Evolutionary conservation across 2,329 filamentous ascomycete species (phyloP).

Genomic region (Sordariomycetes sp.): DNA sequence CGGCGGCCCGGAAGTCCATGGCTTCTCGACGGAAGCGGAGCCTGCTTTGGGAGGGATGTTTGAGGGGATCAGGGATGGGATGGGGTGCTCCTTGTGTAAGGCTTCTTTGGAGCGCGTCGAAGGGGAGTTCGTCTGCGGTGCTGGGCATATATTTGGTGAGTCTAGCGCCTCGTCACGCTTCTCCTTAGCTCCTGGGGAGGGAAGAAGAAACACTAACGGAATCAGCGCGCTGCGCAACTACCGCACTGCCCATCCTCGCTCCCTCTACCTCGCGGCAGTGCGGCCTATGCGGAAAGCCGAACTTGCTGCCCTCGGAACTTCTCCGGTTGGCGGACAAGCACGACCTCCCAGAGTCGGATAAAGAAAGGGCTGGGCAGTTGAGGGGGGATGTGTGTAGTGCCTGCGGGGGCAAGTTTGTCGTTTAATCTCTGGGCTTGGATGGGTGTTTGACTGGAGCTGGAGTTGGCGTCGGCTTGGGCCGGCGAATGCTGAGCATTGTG

Average conservation of each 20-base stretch:
- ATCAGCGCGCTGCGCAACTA: constrained; percentile 37
- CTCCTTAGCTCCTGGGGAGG: neutral
- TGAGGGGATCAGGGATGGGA: neutral
- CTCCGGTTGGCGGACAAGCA: constrained; percentile 24
- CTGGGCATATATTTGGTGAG: constrained; percentile 26
- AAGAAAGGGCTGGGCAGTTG: neutral
- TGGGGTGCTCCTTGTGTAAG: constrained; percentile 21
- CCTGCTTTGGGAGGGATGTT: constrained; percentile 1
- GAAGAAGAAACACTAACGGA: neutral
- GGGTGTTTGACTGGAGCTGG: too few relatives aligned
- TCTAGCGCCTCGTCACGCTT: neutral
- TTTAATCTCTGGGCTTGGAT: neutral
- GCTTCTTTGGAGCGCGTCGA: constrained; percentile 17
- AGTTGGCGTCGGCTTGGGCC: too few relatives aligned
- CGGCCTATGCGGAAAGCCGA: constrained; percentile 31
- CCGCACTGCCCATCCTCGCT: constrained; percentile 37
- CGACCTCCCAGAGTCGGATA: neutral
- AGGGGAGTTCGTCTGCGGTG: constrained; percentile 22
- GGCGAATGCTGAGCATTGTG: too few relatives aligned
- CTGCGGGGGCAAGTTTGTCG: constrained; percentile 2
- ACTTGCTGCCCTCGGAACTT: constrained; percentile 24
- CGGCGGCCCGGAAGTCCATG: constrained; percentile 29
- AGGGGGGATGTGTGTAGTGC: constrained; percentile 1
- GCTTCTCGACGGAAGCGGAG: constrained; percentile 16
- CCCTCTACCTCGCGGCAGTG: constrained; percentile 40